Evolutionary conservation across 2,329 filamentous ascomycete species (phyloP), one percentile per base, ranked within the genome.

Genomic region (Neopestalotiopsis sp.): DNA sequence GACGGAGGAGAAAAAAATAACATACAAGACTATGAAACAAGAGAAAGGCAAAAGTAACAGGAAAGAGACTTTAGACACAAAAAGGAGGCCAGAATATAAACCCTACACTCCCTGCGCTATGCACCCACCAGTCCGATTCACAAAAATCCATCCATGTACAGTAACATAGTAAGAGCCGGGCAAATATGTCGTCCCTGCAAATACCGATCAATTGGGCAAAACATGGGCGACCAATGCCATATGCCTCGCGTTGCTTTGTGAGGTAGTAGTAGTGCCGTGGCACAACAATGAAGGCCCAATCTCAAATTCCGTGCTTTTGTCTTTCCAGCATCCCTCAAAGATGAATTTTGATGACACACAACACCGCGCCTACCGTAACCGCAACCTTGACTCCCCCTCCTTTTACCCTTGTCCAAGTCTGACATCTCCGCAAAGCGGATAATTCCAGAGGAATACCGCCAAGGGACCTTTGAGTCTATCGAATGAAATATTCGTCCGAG

Each of bases 371-470:
- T 73, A 68, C 72, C 73, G 70, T 73, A 73, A 74, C 77, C 70
- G 72, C 73, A 75, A 73, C 74, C 76, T 74, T 73, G 74, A 76
- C 73, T 75, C 74, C 73, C 75, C 77, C 45, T 53, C 74, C 78
- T 72, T 74, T 77, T 76, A 79, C 78, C 82, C 80, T 83, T 82
- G 82, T 67, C 34, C 81, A 82, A 81, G 80, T 72, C 77, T 74
- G 79, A 75, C 76, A 73, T 78, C 79, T 77, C 79, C 77, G 76
- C 78, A 78, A 79, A 6, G 45, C 17, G 76, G 81, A 81, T 77
- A 82, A 75, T 79, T 81, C 79, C 81, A 80, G 77, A 80, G 70
- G 82, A 78, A 74, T 82, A 80, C 80, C 81, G 79, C 80, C 59
- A 62, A 64, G 61, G 42, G 40, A 14, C 49, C 17, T 64, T 30